phyloP scores from a whole-genome alignment of 768 basidiomycete species.

The Kwoniella pini region DNA sequence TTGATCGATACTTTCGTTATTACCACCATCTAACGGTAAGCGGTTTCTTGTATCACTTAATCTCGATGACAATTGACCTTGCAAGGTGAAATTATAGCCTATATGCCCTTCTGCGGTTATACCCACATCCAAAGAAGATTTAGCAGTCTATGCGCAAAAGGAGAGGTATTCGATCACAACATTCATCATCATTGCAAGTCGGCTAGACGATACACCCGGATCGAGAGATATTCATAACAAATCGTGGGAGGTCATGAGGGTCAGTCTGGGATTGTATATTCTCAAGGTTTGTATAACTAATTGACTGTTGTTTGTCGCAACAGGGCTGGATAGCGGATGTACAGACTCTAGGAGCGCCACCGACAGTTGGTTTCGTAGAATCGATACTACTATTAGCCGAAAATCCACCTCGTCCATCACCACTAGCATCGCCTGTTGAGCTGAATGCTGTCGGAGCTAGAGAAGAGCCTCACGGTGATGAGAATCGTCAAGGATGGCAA shows the following conservation, averaged over 20 bases:
- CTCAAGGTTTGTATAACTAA: not conserved
- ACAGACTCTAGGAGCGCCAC: slow-evolving; percentile 43
- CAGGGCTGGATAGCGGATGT: slow-evolving; percentile 51
- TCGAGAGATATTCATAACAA: slow-evolving; percentile 44
- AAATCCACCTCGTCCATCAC: slow-evolving; percentile 47
- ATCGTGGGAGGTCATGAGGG: slow-evolving; percentile 44
- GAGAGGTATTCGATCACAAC: slow-evolving; percentile 45
- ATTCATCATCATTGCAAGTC: slow-evolving; percentile 51
- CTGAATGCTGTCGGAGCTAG: slow-evolving; percentile 32
- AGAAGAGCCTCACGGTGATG: slow-evolving; percentile 44
- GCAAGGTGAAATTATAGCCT: too few relatives aligned
- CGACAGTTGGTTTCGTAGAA: slow-evolving; percentile 49
- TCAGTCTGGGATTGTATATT: slow-evolving; percentile 19
- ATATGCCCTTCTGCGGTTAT: slow-evolving; percentile 40
- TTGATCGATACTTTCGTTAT: slow-evolving; percentile 42
- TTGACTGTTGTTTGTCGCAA: not conserved
- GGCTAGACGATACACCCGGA: slow-evolving; percentile 27
- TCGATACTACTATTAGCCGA: slow-evolving; percentile 48
- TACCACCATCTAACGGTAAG: slow-evolving; percentile 51
- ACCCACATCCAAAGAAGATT: slow-evolving; percentile 32
- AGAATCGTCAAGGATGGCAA: slow-evolving; percentile 53
- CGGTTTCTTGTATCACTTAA: not conserved
- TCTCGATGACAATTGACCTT: too few relatives aligned
- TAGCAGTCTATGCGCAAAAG: slow-evolving; percentile 40
- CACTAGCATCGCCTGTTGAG: slow-evolving; percentile 24